A percentile compares a stretch with the other conserved stretches of the same genome.
Evolutionary conservation across 2,329 filamentous ascomycete species (phyloP).

Genomic region (Claviceps purpurea): DNA sequence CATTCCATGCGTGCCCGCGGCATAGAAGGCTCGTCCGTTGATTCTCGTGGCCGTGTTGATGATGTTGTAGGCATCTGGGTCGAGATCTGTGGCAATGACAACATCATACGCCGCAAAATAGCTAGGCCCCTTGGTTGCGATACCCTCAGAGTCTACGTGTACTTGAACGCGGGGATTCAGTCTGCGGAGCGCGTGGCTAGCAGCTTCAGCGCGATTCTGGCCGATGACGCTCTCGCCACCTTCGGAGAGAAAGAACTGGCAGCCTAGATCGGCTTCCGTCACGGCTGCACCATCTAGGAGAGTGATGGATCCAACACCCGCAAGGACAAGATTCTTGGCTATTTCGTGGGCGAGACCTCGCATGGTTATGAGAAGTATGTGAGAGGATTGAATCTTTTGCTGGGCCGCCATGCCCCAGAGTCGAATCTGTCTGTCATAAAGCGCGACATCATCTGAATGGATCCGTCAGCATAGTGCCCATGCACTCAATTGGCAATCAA

Average conservation of each 20-base stretch:
- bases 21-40: conserved; percentile 72
- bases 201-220: conserved; percentile 73
- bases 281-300: conserved; percentile 69
- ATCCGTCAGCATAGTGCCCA: neutral
- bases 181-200: conserved; percentile 61
- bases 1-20: conserved; percentile 72
- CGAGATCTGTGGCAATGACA: conserved; percentile 79
- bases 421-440: conserved; percentile 94
- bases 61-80: conserved; percentile 56
- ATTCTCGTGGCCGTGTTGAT: conserved; percentile 82
- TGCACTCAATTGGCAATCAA: neutral
- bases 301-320: conserved; percentile 81
- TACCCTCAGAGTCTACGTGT: conserved; percentile 52
- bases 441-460: conserved; percentile 72
- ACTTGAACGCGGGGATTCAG: conserved; percentile 83
- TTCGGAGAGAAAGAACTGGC: conserved; percentile 65
- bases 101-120: conserved; percentile 75
- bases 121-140: conserved; percentile 52
- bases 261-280: conserved; percentile 65
- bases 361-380: conserved; percentile 79
- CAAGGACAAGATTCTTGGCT: conserved; percentile 92
- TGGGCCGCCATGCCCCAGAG: conserved; percentile 96
- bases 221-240: conserved; percentile 53
- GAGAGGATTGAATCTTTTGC: conserved; percentile 78
- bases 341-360: conserved; percentile 86